These are phyloP conservation scores for Trametes cubensis DNA, from an alignment of 768 basidiomycete genomes.

Conservation along the genomic window DNA sequence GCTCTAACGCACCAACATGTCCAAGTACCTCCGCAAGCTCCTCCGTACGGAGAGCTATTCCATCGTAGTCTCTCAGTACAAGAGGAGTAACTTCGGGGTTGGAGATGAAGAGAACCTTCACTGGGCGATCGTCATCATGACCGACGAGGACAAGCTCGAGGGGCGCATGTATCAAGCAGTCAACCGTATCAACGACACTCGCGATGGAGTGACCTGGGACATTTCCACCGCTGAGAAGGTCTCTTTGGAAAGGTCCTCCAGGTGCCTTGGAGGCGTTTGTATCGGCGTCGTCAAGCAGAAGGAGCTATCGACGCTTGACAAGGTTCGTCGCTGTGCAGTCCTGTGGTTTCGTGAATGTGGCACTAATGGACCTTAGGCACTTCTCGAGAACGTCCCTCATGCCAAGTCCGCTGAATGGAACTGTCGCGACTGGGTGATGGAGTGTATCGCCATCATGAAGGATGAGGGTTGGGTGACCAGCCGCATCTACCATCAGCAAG, in stretches of 20 bases:
- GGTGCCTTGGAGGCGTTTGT: slow-evolving; percentile 16
- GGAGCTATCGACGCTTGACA: background rate
- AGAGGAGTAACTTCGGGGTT: slow-evolving; percentile 5
- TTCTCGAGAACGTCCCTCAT: background rate
- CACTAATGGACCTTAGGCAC: background rate
- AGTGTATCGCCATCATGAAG: slow-evolving; percentile 1
- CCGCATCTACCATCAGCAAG: background rate
- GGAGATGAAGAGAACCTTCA: slow-evolving; percentile 17
- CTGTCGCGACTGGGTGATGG: slow-evolving; percentile 19
- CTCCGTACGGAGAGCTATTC: background rate
- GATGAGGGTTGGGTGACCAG: slow-evolving; percentile 6
- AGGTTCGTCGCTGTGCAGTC: background rate
- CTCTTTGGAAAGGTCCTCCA: background rate
- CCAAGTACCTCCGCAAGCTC: background rate
- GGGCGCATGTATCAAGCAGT: slow-evolving; percentile 3
- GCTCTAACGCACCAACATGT: background rate
- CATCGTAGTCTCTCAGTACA: slow-evolving; percentile 14
- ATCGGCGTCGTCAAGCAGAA: slow-evolving; percentile 3
- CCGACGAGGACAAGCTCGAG: background rate
- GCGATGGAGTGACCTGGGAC: background rate
- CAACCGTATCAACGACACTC: background rate
- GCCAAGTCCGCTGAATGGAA: slow-evolving; percentile 11
- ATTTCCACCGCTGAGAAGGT: background rate
- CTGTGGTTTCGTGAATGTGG: background rate
- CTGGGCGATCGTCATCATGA: slow-evolving; percentile 17